Percentiles rank a stretch among this genome's conserved stretches.
Conservation (phyloP, 768 basidiomycete species). For the Rhizopogon sp. region DNA sequence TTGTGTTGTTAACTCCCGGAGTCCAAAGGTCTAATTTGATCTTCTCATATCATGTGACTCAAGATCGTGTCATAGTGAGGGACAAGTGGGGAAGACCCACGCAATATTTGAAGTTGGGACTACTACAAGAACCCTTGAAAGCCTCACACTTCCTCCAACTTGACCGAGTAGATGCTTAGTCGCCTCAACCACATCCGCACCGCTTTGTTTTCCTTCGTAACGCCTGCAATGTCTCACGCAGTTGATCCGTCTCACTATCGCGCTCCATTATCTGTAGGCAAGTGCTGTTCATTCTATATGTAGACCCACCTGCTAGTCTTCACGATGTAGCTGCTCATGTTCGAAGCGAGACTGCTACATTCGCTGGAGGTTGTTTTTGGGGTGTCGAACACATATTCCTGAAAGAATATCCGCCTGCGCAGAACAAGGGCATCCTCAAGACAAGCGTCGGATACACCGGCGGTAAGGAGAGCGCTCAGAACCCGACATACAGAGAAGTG, state of each 20-base stretch:
- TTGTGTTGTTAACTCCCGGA: no score
- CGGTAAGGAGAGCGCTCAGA: constrained; percentile 46
- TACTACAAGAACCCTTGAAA: no score
- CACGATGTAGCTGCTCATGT: neutral
- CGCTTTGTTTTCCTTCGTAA: constrained; percentile 17
- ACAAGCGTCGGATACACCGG: constrained; percentile 81
- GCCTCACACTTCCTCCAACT: neutral
- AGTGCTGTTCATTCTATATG: constrained; percentile 6
- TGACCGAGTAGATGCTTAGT: constrained; percentile 14
- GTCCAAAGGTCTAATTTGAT: no score
- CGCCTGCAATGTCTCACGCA: constrained; percentile 11
- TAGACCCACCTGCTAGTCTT: neutral
- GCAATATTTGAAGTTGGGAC: no score
- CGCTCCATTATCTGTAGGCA: constrained; percentile 31
- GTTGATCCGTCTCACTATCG: constrained; percentile 36
- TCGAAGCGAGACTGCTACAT: constrained; percentile 39
- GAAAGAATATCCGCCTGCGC: constrained; percentile 65
- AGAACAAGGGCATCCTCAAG: constrained; percentile 71
- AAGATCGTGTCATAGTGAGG: no score
- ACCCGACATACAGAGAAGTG: constrained; percentile 70
- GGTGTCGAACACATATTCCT: constrained; percentile 83
- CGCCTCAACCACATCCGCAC: constrained; percentile 18
- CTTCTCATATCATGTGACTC: no score
- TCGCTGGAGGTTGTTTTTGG: constrained; percentile 73
- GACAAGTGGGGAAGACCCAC: no score